These are phyloP conservation scores for Populus hybrid DNA, from an alignment of 441 rosid genomes.

Conservation along the genomic window DNA sequence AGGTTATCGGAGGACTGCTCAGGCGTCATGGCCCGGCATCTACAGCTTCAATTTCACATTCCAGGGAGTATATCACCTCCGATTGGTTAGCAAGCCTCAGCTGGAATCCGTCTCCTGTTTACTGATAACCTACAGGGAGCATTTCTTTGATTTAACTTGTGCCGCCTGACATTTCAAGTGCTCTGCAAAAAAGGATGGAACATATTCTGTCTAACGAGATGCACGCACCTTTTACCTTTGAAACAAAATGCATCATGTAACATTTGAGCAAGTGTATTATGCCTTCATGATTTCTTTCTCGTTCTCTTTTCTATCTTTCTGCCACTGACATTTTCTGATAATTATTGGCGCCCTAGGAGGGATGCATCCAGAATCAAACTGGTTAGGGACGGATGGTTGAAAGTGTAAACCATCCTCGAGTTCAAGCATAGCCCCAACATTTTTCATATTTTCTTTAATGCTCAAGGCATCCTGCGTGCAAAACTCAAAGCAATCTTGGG, in stretches of 20 bases:
- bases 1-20: constrained; percentile 44
- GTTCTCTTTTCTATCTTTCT: neutral
- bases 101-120: neutral
- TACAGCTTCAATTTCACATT: constrained; percentile 18
- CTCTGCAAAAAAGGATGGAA: neutral
- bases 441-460: neutral
- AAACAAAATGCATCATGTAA: neutral
- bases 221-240: neutral
- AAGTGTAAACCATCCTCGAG: neutral
- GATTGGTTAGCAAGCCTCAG: neutral
- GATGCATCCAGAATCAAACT: neutral
- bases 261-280: neutral
- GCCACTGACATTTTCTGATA: neutral
- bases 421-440: neutral
- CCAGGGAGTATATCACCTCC: neutral
- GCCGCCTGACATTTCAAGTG: neutral
- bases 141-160: neutral
- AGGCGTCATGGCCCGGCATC: constrained; percentile 52
- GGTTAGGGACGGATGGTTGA: constrained; percentile 12
- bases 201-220: neutral
- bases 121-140: neutral
- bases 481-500: constrained; percentile 6
- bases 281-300: neutral
- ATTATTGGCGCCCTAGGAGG: neutral
- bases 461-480: neutral